Base-by-base conservation (phyloP, 345 rosid genomes). In the Ceriops decandra region DNA sequence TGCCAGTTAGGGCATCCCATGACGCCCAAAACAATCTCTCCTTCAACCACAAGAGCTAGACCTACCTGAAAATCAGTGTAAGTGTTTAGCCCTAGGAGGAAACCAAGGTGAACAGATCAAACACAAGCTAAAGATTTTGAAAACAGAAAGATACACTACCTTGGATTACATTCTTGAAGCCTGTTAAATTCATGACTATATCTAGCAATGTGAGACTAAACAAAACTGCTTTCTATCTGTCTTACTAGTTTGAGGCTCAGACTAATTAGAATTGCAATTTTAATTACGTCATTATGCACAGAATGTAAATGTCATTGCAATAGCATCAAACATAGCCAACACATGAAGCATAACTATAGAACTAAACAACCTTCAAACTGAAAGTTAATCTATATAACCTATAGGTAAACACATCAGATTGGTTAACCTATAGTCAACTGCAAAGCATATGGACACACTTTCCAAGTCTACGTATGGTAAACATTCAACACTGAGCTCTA, bases 1-100 rank as follows among this genome's bases (percentile, higher is more conserved):
- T 64, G 76, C 97, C 98, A 90, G 81, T 90, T 90, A 60, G 96
- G 97, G 81, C 96, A 89, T 21, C 96, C 98, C 93, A 90, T 89
- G 70, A 85, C 86, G 8, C 97, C 89, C 67, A 89, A 67, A 62
- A 85, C 92, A 76, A 86, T 81, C 78, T 86, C 87, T 76, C 88
- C 93, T 77, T 85, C 86, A 69, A 90, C 90, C 62, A 90, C 88
- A 81, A 93, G 98, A 20, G 93, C 90, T 85, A 89, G 81, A 70
- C 97, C 98, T 68, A 93, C 93, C 97, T 93, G 84, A 72, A 75
- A 53, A 71, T 72, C 6, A 56, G 32, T 15, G 30, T 32, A 69
- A 42, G 49, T 66, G 59, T 32, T 81, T 72, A 79, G 61, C 62
- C 64, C 31, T 58, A 57, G 35, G 78, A 52, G 57, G 24, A 22